These are phyloP conservation scores for Jatropha podagrica DNA, from an alignment of 441 rosid species.

Conservation along the genomic window DNA sequence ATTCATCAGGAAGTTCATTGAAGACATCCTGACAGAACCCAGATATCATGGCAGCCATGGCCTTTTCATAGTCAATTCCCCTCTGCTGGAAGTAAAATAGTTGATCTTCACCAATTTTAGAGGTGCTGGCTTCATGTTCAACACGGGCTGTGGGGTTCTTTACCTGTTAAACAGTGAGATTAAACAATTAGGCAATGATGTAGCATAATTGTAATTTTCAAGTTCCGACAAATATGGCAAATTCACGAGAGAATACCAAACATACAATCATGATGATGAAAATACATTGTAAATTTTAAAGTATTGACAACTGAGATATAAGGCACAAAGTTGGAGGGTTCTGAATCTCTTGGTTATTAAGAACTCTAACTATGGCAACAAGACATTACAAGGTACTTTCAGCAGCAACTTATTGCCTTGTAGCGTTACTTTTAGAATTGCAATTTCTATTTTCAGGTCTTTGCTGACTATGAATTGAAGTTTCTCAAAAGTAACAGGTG, in stretches of 20 bases:
- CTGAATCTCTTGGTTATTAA: too few species aligned
- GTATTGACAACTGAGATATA: background rate
- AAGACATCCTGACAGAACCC: conserved; percentile 91
- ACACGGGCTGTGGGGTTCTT: conserved; percentile 82
- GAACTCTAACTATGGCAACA: too few species aligned
- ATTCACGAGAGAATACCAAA: background rate
- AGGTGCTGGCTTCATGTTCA: conserved; percentile 97
- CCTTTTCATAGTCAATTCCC: conserved; percentile 88
- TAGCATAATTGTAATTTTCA: conserved; percentile 2
- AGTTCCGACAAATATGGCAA: background rate
- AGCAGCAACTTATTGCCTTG: too few species aligned
- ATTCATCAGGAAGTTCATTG: conserved; percentile 92
- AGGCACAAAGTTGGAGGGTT: too few species aligned
- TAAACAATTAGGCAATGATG: conserved; percentile 9
- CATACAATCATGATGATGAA: background rate
- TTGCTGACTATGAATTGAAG: too few species aligned
- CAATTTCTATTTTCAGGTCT: background rate
- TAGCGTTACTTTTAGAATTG: background rate
- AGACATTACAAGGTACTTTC: too few species aligned
- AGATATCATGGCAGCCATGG: conserved; percentile 97
- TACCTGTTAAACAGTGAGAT: conserved; percentile 48
- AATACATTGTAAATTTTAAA: background rate
- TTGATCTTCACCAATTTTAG: conserved; percentile 93
- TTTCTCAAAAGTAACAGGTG: too few species aligned
- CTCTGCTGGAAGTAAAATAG: conserved; percentile 98